These are phyloP conservation scores for Mycena sp. DNA, from an alignment of 1,284 basidiomycete species.

Conservation along the genomic window DNA sequence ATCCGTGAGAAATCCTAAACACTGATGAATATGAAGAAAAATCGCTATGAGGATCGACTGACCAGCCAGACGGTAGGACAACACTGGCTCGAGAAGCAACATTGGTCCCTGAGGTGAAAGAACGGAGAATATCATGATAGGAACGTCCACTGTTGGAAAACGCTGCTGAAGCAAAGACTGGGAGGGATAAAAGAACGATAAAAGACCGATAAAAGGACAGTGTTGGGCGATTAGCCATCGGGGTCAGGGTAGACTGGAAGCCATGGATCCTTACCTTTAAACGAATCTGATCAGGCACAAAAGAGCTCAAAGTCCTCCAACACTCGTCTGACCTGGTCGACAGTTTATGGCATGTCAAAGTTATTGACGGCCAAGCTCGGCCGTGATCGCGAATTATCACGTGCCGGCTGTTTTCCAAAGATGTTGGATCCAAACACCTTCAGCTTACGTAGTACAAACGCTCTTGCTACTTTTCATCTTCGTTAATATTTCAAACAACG, in stretches of 20 bases:
- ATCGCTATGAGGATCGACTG: neutral
- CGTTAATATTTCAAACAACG: too few relatives aligned
- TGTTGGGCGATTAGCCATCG: slow-evolving; percentile 9
- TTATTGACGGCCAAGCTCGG: too few relatives aligned
- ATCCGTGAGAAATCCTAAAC: slow-evolving; percentile 8
- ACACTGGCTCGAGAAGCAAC: slow-evolving; percentile 1
- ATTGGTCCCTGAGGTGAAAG: neutral
- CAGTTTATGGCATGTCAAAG: too few relatives aligned
- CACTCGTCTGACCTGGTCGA: too few relatives aligned
- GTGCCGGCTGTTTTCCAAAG: too few relatives aligned
- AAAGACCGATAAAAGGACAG: slow-evolving; percentile 9
- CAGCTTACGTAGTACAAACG: too few relatives aligned
- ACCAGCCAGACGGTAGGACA: slow-evolving; percentile 17
- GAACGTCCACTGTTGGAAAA: neutral
- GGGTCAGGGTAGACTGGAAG: neutral
- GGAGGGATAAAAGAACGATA: slow-evolving; percentile 11
- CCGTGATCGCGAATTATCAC: too few relatives aligned
- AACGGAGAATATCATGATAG: neutral
- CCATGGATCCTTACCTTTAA: neutral
- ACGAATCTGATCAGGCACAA: slow-evolving; percentile 11
- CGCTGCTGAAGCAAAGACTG: neutral
- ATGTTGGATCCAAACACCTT: too few relatives aligned
- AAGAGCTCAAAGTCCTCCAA: neutral
- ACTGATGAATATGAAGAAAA: neutral
- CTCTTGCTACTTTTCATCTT: too few relatives aligned